phyloP scores from a whole-genome alignment of 352 stramenopile species.

The Pythium rishiriense region DNA sequence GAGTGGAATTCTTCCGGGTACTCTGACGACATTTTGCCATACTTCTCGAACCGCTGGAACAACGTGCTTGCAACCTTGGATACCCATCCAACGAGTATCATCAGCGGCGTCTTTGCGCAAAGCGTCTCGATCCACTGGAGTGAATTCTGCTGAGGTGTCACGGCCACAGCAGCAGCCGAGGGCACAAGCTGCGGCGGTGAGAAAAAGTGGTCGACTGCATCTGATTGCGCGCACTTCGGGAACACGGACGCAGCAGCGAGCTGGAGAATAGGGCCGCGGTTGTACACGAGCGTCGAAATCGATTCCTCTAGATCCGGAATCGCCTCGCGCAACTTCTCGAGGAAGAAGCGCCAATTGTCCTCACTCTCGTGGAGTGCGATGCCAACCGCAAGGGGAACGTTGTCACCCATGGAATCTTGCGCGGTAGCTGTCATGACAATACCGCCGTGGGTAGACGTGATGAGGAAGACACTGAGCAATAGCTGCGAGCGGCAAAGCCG shows the following conservation, averaged over 20 bases:
- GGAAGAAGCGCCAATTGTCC: conserved; percentile 65
- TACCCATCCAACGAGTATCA: conserved; percentile 81
- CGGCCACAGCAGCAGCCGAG: background rate
- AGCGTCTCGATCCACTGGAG: conserved; percentile 70
- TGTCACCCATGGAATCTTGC: conserved; percentile 77
- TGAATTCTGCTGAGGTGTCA: conserved; percentile 10
- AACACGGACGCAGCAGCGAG: conserved; percentile 45
- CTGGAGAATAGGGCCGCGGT: conserved; percentile 54
- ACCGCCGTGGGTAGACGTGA: conserved; percentile 67
- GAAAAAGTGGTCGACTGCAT: conserved; percentile 64
- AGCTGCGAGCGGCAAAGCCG: conserved; percentile 61
- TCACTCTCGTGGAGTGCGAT: conserved; percentile 57
- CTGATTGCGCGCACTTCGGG: conserved; percentile 54
- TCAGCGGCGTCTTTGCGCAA: conserved; percentile 65
- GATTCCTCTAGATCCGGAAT: conserved; percentile 58
- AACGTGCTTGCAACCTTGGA: conserved; percentile 76
- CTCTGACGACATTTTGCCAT: conserved; percentile 70
- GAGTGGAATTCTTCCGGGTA: conserved; percentile 77
- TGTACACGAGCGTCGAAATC: conserved; percentile 64
- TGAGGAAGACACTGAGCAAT: conserved; percentile 67
- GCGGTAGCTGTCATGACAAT: conserved; percentile 69
- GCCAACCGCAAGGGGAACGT: conserved; percentile 64
- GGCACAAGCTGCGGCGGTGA: conserved; percentile 16
- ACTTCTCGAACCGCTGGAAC: conserved; percentile 74
- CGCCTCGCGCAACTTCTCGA: conserved; percentile 52